A percentile compares a stretch with the other conserved stretches of the same genome.
Evolutionary conservation across 2,329 filamentous ascomycete genomes (phyloP).

Genomic region (Corniculantispora saksenae): DNA sequence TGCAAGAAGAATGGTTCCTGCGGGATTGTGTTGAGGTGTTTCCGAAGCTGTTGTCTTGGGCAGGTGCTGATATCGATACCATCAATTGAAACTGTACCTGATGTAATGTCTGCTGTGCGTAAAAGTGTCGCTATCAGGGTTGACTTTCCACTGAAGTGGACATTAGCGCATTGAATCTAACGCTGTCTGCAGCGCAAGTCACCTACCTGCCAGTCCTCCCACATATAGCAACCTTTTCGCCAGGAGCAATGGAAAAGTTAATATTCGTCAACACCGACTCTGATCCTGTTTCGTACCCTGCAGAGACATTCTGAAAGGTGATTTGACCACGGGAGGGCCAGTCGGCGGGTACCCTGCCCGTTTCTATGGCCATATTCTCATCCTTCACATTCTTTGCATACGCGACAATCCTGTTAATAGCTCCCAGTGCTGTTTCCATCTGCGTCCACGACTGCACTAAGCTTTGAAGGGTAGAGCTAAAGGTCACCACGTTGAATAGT

Average conservation of each 20-base stretch:
- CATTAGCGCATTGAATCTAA: slow-evolving; percentile 83
- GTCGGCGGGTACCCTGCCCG: slow-evolving; percentile 72
- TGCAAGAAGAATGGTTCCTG: slow-evolving; percentile 54
- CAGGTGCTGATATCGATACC: slow-evolving; percentile 36
- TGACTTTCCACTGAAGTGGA: slow-evolving; percentile 51
- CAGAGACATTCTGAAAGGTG: slow-evolving; percentile 86
- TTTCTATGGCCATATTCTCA: slow-evolving; percentile 77
- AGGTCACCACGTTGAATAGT: slow-evolving; percentile 92
- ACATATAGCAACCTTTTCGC: slow-evolving; percentile 94
- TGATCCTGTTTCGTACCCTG: slow-evolving; percentile 83
- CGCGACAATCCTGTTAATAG: slow-evolving; percentile 94
- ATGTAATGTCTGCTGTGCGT: slow-evolving; percentile 45
- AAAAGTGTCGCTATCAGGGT: slow-evolving; percentile 45
- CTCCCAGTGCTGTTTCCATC: slow-evolving; percentile 99
- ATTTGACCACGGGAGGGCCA: slow-evolving; percentile 88
- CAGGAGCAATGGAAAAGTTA: slow-evolving; percentile 80
- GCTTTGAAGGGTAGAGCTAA: slow-evolving; percentile 96
- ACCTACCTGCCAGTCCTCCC: slow-evolving; percentile 96
- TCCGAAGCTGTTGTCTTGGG: slow-evolving; percentile 26
- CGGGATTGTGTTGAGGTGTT: slow-evolving; percentile 44
- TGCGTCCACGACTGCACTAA: slow-evolving; percentile 89
- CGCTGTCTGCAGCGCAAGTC: slow-evolving; percentile 90
- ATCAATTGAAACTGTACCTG: slow-evolving; percentile 47
- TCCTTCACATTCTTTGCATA: slow-evolving; percentile 97
- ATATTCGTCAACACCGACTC: slow-evolving; percentile 83